Evolutionary conservation across 495 filamentous ascomycete genomes (phyloP).

Genomic region (Lasiosphaeriaceae sp.): DNA sequence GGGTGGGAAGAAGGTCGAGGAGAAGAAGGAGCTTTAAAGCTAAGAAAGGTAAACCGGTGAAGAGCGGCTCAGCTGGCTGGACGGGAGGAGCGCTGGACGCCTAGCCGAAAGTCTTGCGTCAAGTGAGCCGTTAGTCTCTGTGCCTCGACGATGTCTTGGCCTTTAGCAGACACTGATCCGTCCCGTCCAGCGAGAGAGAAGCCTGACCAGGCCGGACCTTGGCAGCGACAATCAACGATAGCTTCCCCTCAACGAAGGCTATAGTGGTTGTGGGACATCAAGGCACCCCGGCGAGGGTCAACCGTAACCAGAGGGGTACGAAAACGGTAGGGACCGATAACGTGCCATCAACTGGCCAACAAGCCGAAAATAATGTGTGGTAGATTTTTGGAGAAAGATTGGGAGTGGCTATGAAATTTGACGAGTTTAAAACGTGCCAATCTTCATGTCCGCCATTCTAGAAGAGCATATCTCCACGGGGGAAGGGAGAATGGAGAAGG

Average conservation of each 20-base stretch:
- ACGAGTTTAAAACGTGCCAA: too few species aligned
- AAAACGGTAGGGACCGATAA: conserved; percentile 11
- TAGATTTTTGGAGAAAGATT: not conserved
- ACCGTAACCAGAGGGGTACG: conserved; percentile 3
- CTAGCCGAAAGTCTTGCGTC: not conserved
- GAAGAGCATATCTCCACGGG: too few species aligned
- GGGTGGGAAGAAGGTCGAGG: conserved; percentile 23
- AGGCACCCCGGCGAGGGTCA: conserved; percentile 15
- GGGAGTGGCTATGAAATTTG: not conserved
- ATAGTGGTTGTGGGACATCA: conserved; percentile 18
- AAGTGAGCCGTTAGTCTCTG: not conserved
- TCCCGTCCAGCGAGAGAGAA: conserved; percentile 6
- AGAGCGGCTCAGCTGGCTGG: not conserved
- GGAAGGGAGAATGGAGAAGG: too few species aligned
- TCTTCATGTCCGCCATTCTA: too few species aligned
- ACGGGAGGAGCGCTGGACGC: not conserved
- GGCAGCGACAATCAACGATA: conserved; percentile 9
- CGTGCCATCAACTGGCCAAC: conserved; percentile 28
- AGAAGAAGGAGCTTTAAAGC: conserved; percentile 44
- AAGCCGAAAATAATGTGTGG: not conserved
- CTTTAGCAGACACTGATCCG: not conserved
- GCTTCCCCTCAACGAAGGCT: conserved; percentile 22
- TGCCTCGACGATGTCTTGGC: not conserved
- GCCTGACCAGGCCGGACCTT: conserved; percentile 7
- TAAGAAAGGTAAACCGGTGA: not conserved